Conservation (phyloP, 1,284 basidiomycete species). For the Phellinidium pouzarii region DNA sequence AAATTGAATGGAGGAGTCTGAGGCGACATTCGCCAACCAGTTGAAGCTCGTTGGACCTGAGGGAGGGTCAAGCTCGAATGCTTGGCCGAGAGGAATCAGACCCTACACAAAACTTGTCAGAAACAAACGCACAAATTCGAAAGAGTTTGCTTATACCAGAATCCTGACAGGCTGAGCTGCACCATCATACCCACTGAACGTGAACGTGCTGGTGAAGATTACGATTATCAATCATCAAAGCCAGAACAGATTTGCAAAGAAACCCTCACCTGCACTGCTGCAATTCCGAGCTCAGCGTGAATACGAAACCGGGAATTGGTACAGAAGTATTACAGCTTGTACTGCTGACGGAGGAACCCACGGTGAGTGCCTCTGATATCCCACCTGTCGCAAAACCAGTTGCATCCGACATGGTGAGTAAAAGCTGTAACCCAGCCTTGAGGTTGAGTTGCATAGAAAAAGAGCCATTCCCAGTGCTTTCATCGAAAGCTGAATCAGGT, state of each 20-base stretch:
- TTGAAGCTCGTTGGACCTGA: conserved; percentile 36
- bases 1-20: conserved; percentile 56
- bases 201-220: conserved; percentile 39
- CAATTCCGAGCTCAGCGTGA: conserved; percentile 44
- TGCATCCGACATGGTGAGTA: conserved; percentile 66
- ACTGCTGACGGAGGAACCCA: conserved; percentile 38
- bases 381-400: conserved; percentile 64
- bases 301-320: conserved; percentile 43
- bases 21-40: conserved; percentile 54
- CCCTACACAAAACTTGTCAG: conserved; percentile 35
- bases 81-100: conserved; percentile 57
- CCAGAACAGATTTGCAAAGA: background rate
- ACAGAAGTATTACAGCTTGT: conserved; percentile 47
- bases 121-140: background rate
- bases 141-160: conserved; percentile 34
- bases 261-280: conserved; percentile 58
- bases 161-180: conserved; percentile 59
- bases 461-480: conserved; percentile 41
- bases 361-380: conserved; percentile 43
- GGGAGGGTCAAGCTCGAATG: conserved; percentile 41
- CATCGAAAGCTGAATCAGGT: conserved; percentile 45
- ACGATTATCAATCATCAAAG: background rate
- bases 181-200: conserved; percentile 40
- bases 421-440: conserved; percentile 33
- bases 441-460: conserved; percentile 44